These are phyloP conservation scores for Boletus semigastroideus DNA, from an alignment of 1,284 basidiomycete species.

Conservation along the genomic window DNA sequence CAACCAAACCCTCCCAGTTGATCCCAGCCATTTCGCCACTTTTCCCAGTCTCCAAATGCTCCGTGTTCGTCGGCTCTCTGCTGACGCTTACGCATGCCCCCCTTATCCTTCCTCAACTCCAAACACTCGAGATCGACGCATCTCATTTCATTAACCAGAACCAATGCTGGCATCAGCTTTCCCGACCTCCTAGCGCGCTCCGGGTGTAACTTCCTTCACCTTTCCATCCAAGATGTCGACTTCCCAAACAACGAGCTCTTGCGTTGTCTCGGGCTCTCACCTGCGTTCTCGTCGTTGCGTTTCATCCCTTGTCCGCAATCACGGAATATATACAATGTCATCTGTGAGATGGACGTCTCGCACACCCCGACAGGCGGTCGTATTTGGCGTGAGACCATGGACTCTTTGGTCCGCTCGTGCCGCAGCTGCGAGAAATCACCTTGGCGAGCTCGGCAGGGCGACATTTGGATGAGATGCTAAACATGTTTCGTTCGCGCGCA, in stretches of 20 bases:
- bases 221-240: constrained; percentile 21
- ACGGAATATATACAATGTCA: constrained; percentile 15
- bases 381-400: too few species aligned
- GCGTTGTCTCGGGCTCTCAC: constrained; percentile 18
- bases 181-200: constrained; percentile 22
- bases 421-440: constrained; percentile 12
- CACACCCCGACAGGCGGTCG: not conserved
- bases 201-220: constrained; percentile 7
- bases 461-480: constrained; percentile 7
- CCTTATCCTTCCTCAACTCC: constrained; percentile 17
- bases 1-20: not conserved
- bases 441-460: constrained; percentile 16
- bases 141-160: not conserved
- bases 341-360: constrained; percentile 8
- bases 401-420: constrained; percentile 1
- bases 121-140: constrained; percentile 19
- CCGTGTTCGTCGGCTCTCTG: constrained; percentile 10
- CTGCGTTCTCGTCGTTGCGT: constrained; percentile 11
- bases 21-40: not conserved
- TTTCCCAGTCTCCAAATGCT: constrained; percentile 17
- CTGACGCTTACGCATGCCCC: not conserved
- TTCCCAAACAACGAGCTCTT: not conserved
- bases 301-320: constrained; percentile 23
- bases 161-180: constrained; percentile 13
- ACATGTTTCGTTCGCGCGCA: constrained; percentile 16